Base-by-base conservation (phyloP, 2,329 filamentous ascomycete genomes). In the Fusarium sambucinum region DNA sequence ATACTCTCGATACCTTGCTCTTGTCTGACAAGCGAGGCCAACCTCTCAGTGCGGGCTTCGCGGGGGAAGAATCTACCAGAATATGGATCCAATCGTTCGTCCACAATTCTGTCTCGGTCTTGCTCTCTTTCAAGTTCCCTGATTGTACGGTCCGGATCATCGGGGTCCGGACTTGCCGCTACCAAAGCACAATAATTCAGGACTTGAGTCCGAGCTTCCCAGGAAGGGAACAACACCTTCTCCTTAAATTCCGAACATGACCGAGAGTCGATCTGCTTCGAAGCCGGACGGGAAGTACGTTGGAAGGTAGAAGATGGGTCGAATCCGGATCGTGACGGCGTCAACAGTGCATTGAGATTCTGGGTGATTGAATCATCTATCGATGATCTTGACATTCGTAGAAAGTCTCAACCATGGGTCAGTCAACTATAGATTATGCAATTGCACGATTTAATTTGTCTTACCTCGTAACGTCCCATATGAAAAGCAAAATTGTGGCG, bases 341-440 rank as follows among this genome's bases (percentile, higher is more conserved):
- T 94, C 44, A 93, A 82, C 37, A 98, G 86, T 2, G 93, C 93
- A 82, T 98, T 98, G 64, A 99, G 88, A 74, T 96, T 95, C 76
- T 97, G 94, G 1, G 89, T 89, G 75, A 99, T 98, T 44, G 92
- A 93, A 80, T 99, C 96, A 80, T 99, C 96, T 75, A 97, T 90
- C 47, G 92, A 88, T 53, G 88, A 85, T 68, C 96, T 89, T 12
- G 95, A 97, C 69, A 96, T 80, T 38, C 94, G 92, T 23, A 99
- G 86, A 78, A 99, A 99, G 78, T 97, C 96, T 97, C 17, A 33
- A 45, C n/a, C 27, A 13, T 30, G 33, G 51, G 50, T 68, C 59
- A 71, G 63, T 63, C 23, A 59, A 52, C 35, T 10, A 25, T 38
- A 45, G 27, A 23, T 16, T 17, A 29, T 41, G n/a, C 38, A 25